A percentile compares a stretch with the other conserved stretches of the same genome.
phyloP scores from a whole-genome alignment of 352 stramenopile genomes.

The Pythium folliculosum region DNA sequence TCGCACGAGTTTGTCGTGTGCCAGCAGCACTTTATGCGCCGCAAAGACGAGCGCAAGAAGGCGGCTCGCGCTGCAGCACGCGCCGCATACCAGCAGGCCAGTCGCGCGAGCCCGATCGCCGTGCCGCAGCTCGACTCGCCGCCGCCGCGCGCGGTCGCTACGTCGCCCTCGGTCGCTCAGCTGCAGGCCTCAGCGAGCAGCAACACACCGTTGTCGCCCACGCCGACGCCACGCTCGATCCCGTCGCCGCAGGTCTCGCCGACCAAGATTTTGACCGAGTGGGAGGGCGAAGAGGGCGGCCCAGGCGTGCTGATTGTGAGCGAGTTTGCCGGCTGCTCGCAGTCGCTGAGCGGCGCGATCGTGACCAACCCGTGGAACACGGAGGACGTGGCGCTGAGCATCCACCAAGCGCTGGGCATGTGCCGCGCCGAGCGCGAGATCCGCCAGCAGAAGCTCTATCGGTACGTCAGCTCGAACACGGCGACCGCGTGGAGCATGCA shows the following conservation, averaged over 20 bases:
- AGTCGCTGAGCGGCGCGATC: conserved; percentile 88
- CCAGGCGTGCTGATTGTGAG: conserved; percentile 86
- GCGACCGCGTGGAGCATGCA: conserved; percentile 84
- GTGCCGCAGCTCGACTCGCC: conserved; percentile 31
- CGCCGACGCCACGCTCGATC: not conserved
- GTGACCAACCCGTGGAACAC: conserved; percentile 91
- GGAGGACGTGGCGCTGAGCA: conserved; percentile 66
- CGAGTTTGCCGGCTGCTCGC: conserved; percentile 87
- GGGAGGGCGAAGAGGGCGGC: conserved; percentile 77
- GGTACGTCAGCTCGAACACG: conserved; percentile 87
- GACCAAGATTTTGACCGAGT: conserved; percentile 66
- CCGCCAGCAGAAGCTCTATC: conserved; percentile 81
- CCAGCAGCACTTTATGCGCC: conserved; percentile 84
- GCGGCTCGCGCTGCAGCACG: conserved; percentile 36
- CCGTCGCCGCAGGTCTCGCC: conserved; percentile 37
- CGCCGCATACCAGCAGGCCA: conserved; percentile 34
- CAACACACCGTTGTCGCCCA: not conserved
- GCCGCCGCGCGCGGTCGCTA: not conserved
- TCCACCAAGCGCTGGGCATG: conserved; percentile 73
- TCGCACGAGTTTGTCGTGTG: conserved; percentile 90
- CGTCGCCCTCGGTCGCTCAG: not conserved
- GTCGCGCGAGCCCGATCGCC: conserved; percentile 48
- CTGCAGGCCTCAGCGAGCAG: not conserved
- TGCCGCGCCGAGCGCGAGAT: conserved; percentile 85
- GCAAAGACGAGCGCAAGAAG: conserved; percentile 69